These are phyloP conservation scores for Colletotrichum chlorophyti DNA, from an alignment of 2,329 filamentous ascomycete species.

Conservation along the genomic window DNA sequence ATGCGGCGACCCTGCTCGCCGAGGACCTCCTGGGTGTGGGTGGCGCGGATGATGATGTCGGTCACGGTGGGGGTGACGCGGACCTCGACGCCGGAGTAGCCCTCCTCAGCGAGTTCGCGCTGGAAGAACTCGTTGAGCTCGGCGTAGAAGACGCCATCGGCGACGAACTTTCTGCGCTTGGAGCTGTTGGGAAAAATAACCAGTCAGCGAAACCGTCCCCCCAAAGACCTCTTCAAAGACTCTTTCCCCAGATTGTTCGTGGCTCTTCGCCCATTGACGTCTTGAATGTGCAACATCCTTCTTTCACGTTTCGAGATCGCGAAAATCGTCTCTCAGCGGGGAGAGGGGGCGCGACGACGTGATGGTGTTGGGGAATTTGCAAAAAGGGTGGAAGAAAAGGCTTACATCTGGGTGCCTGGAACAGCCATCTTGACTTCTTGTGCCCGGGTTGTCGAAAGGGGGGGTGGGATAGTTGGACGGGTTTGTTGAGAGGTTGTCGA, in stretches of 20 bases:
- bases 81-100: slow-evolving; percentile 99
- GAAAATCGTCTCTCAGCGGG: slow-evolving; percentile 9
- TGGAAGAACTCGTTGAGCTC: slow-evolving; percentile 99
- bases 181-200: slow-evolving; percentile 61
- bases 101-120: slow-evolving; percentile 99
- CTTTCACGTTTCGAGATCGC: neutral
- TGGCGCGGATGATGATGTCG: slow-evolving; percentile 99
- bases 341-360: too few species aligned
- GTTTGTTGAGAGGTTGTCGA: slow-evolving; percentile 44
- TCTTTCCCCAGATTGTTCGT: neutral
- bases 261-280: too few species aligned
- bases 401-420: slow-evolving; percentile 69
- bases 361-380: neutral
- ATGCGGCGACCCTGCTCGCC: slow-evolving; percentile 99
- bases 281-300: too few species aligned
- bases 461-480: slow-evolving; percentile 34
- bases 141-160: slow-evolving; percentile 99
- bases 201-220: slow-evolving; percentile 26
- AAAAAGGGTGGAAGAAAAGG: slow-evolving; percentile 32
- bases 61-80: slow-evolving; percentile 99
- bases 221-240: too few species aligned
- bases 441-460: slow-evolving; percentile 30
- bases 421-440: slow-evolving; percentile 62
- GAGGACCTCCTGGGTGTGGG: slow-evolving; percentile 99
- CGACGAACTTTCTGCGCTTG: slow-evolving; percentile 94